Evolutionary conservation across 75 land plant species (phyloP).

Genomic region (Selaginella moellendorffii): DNA sequence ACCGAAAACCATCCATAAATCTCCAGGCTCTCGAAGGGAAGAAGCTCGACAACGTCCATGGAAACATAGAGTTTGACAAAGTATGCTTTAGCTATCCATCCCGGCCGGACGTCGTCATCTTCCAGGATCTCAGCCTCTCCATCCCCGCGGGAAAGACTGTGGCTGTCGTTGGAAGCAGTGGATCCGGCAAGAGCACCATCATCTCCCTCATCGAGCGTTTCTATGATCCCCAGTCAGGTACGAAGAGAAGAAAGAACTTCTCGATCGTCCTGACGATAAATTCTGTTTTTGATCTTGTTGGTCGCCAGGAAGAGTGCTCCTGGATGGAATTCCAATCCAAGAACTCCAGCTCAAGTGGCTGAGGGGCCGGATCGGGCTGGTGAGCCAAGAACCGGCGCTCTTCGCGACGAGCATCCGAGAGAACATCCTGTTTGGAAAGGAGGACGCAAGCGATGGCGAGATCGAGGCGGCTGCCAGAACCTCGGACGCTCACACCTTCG

Average conservation of each 20-base stretch:
- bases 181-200: constrained; percentile 6
- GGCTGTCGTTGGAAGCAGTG: constrained; percentile 7
- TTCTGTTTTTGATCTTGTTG: not conserved
- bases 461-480: not conserved
- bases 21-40: not conserved
- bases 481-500: not conserved
- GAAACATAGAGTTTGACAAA: constrained; percentile 1
- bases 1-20: constrained; percentile 6
- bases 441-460: not conserved
- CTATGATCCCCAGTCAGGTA: constrained; percentile 1
- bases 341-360: constrained; percentile 40
- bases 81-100: constrained; percentile 7
- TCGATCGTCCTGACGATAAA: no score
- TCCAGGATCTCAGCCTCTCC: not conserved
- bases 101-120: constrained; percentile 1
- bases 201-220: constrained; percentile 7
- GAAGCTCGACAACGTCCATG: not conserved
- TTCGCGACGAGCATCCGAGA: constrained; percentile 57
- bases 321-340: constrained; percentile 22
- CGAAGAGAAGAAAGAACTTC: no score
- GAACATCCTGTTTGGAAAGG: constrained; percentile 51
- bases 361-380: constrained; percentile 50
- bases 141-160: constrained; percentile 3
- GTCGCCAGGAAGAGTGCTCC: constrained; percentile 27
- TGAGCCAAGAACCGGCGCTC: constrained; percentile 73